phyloP scores from a whole-genome alignment of 139 green algal genomes.

The Desmodesmus armatus region DNA sequence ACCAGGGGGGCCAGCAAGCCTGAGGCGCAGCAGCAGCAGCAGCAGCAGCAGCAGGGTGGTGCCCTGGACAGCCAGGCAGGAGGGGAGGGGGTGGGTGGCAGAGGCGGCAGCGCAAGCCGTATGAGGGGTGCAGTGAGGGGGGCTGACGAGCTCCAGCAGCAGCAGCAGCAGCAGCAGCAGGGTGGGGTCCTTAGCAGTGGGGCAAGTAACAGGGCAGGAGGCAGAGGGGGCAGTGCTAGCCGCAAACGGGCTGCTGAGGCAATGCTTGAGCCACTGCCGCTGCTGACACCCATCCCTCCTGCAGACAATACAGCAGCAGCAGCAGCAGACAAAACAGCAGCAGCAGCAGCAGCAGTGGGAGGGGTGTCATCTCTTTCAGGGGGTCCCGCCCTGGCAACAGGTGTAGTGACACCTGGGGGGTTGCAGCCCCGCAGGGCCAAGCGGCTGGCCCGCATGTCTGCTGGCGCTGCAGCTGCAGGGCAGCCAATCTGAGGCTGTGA shows the following conservation, averaged over 20 bases:
- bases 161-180: not conserved
- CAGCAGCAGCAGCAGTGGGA: not conserved
- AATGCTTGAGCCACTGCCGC: not conserved
- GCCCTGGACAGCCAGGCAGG: too few relatives aligned
- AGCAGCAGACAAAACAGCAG: not conserved
- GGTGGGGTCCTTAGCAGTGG: too few relatives aligned
- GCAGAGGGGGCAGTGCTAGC: not conserved
- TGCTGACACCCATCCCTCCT: not conserved
- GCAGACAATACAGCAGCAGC: not conserved
- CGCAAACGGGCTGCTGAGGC: not conserved
- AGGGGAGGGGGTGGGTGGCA: not conserved
- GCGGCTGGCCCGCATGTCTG: too few relatives aligned
- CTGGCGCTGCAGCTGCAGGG: not conserved
- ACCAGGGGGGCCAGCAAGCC: not conserved
- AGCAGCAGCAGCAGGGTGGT: constrained; percentile 1
- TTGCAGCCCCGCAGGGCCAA: too few relatives aligned
- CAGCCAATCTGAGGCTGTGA: not conserved
- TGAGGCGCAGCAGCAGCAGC: constrained; percentile 8
- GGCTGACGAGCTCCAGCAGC: not conserved
- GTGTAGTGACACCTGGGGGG: too few relatives aligned
- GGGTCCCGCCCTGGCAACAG: too few relatives aligned
- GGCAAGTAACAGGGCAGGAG: not conserved
- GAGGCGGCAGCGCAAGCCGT: not conserved
- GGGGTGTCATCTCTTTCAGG: not conserved
- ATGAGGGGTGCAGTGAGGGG: not conserved